Evolutionary conservation across 2,329 filamentous ascomycete species (phyloP), one percentile per base, ranked within the genome.

Genomic region (Remersonia thermophila): DNA sequence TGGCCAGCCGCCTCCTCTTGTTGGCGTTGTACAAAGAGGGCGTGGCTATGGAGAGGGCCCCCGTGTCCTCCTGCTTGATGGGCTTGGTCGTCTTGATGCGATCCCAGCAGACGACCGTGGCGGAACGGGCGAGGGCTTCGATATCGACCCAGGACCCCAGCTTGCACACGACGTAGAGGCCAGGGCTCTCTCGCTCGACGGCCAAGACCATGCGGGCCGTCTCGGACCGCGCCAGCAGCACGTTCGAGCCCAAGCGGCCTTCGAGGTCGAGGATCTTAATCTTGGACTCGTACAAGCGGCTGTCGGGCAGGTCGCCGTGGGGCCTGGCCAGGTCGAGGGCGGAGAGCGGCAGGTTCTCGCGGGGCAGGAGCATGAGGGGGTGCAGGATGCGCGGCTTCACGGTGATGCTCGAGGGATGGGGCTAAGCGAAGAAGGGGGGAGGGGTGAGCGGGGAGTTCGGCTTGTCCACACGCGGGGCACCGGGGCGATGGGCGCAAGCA

Each of bases 101-200:
- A 31, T 56, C 50, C 33, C 30, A 48, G 41, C 57, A 65, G 11
- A 61, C 60, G 2, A 61, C 65, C 0, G 69, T 71, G 27, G 73
- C 71, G 27, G 63, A 55, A 9, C 55, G 52, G 16, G 58, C 57
- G 18, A 86, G 59, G 6, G 64, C 58, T 26, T 68, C 63, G 35
- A 80, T 52, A 42, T 77, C 69, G 15, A 82, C 66, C 78, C 80
- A 83, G 14, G 62, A 56, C 2, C 73, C 78, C 30, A 91, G 60
- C 48, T 71, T 77, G 55, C 78, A 86, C 17, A 84, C 53, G 9
- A 73, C 71, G 53, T 83, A 87, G 3, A 80, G 61, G 1, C 69
- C 68, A 32, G 60, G 56, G 12, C 65, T 61, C 26, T 82, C 73
- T 16, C 73, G 67, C 58, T 87, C 82, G n/a, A 83, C 59, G 10